Evolutionary conservation across 805 yeast genomes (phyloP), one percentile per base, ranked within the genome.

Genomic region (Candida alai): DNA sequence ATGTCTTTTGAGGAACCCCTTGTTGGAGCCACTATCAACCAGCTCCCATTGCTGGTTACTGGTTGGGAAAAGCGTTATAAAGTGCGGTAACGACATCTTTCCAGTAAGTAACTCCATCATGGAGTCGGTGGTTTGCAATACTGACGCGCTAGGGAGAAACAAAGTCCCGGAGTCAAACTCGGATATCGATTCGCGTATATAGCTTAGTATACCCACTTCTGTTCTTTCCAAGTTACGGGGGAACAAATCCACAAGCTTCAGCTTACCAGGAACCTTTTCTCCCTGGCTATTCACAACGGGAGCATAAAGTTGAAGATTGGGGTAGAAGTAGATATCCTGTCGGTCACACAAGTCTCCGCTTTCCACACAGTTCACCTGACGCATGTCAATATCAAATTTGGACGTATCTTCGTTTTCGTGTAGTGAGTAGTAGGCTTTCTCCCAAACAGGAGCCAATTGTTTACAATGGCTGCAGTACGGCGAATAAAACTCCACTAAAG

Each of bases 401-500:
- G 62, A 51, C 28, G 71, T 69, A 24, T 74, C 78, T 7, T 58
- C 53, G 24, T 74, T 78, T 7, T 58, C 53, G 23, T 68, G 56
- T 46, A 75, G 72, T 4, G 57, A 54, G 16, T 63, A 47, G 60
- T 76, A 84, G 0, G 90, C 73, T 36, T 71, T 65, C 39, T 77
- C 73, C 97, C 97, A 93, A 6, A 62, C 69, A 1, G 98, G 97
- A 2, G 85, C 93, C 34, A 93, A 61, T 6, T 62, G 67, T 41
- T 64, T 72, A 61, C 98, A 93, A 58, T 90, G 97, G 6, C 64
- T 55, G 55, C 98, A 93, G 49, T 80, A 80, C 0, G 98, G 98
- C 20, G 96, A 86, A 54, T 61, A 93, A 59, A 87, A 89, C 60
- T 90, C 96, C 21, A 90, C 80, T 50, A 90, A 70, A 49, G 88